Percentiles rank a stretch among this genome's conserved stretches.
These are phyloP conservation scores for Aspergillus cejpii DNA, from an alignment of 2,329 filamentous ascomycete species.

Conservation along the genomic window DNA sequence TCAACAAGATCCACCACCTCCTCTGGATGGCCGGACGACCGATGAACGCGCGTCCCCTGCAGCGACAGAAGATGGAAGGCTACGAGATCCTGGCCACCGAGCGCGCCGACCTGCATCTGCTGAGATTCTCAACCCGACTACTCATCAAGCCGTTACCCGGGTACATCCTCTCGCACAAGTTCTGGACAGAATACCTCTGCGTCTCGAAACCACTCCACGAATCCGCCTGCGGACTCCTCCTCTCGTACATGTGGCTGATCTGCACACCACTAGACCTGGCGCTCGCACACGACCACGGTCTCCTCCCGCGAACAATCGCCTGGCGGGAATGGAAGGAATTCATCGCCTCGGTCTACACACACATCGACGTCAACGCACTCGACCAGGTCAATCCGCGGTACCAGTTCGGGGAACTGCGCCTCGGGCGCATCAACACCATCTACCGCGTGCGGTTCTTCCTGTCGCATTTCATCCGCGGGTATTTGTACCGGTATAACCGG, in stretches of 20 bases:
- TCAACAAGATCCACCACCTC: neutral
- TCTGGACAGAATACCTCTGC: conserved; percentile 21
- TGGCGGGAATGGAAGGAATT: conserved; percentile 40
- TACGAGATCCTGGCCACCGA: conserved; percentile 22
- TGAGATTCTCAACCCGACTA: conserved; percentile 17
- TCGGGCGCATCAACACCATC: conserved; percentile 42
- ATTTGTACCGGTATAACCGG: conserved; percentile 25
- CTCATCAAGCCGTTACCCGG: conserved; percentile 26
- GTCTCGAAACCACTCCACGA: conserved; percentile 17
- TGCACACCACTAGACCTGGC: conserved; percentile 35
- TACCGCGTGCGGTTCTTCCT: conserved; percentile 30
- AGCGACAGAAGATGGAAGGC: conserved; percentile 11
- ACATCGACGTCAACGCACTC: conserved; percentile 26
- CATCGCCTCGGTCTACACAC: conserved; percentile 25
- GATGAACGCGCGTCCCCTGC: conserved; percentile 14
- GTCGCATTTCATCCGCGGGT: conserved; percentile 25
- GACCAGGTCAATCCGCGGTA: conserved; percentile 36
- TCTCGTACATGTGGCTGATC: conserved; percentile 41
- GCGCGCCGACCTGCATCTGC: conserved; percentile 21
- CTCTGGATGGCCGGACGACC: neutral
- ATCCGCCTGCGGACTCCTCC: conserved; percentile 35
- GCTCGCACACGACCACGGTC: conserved; percentile 26
- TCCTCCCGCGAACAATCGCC: conserved; percentile 30
- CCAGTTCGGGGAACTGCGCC: conserved; percentile 41
- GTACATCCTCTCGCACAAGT: conserved; percentile 18